Percentiles rank a stretch among this genome's conserved stretches.
Conservation (phyloP, 2,329 filamentous ascomycete genomes). For the Apiospora marii region DNA sequence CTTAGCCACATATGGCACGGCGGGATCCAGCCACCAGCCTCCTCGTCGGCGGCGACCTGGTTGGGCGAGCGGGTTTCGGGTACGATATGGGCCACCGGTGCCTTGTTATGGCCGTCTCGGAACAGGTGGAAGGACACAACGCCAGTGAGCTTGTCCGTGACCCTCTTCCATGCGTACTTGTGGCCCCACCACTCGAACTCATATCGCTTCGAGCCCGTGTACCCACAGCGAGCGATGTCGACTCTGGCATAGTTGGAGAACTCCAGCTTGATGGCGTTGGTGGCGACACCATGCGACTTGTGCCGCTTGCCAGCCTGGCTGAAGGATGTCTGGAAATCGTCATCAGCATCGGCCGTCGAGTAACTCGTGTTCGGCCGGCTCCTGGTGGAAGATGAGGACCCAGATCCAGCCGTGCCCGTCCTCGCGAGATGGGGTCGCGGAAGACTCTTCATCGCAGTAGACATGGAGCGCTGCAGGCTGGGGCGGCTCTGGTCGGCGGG, state of each 20-base stretch:
- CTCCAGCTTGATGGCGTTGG: slow-evolving; percentile 86
- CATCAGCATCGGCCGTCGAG: slow-evolving; percentile 40
- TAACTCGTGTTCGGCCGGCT: slow-evolving; percentile 47
- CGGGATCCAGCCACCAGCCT: slow-evolving; percentile 87
- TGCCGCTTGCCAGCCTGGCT: slow-evolving; percentile 31
- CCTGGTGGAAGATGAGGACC: slow-evolving; percentile 39
- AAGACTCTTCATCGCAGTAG: slow-evolving; percentile 58
- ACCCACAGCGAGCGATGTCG: slow-evolving; percentile 75
- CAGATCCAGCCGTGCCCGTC: slow-evolving; percentile 42
- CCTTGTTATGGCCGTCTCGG: slow-evolving; percentile 66
- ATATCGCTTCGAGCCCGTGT: slow-evolving; percentile 76
- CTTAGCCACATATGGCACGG: slow-evolving; percentile 92
- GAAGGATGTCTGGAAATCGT: slow-evolving; percentile 41
- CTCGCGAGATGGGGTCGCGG: slow-evolving; percentile 47
- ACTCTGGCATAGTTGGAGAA: slow-evolving; percentile 98
- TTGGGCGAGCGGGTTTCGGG: slow-evolving; percentile 77
- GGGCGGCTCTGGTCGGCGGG: slow-evolving; percentile 48
- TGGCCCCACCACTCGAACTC: slow-evolving; percentile 95
- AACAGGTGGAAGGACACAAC: slow-evolving; percentile 83
- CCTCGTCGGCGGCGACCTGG: slow-evolving; percentile 75
- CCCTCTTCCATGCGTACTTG: slow-evolving; percentile 83
- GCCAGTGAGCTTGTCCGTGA: slow-evolving; percentile 71
- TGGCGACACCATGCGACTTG: slow-evolving; percentile 58
- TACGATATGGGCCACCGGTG: slow-evolving; percentile 82
- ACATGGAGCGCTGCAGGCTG: slow-evolving; percentile 56